Evolutionary conservation across 202 grass and related monocot species (phyloP).

Genomic region (Setaria italica): DNA sequence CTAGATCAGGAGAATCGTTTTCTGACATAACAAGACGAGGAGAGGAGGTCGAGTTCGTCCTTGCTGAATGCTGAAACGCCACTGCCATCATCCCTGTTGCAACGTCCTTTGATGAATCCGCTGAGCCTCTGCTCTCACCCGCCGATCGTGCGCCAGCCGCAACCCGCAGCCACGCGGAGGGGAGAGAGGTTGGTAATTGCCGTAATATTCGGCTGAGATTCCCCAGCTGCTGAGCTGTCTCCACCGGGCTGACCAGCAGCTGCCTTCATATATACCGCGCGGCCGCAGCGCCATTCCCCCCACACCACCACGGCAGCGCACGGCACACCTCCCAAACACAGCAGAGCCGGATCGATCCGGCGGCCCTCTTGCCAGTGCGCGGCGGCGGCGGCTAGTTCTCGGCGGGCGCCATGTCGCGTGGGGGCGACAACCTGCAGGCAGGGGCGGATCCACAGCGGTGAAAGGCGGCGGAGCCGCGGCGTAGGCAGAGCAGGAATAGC

Average conservation of each 20-base stretch:
- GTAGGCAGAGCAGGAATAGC: too few relatives aligned
- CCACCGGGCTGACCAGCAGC: not conserved
- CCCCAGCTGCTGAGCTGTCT: not conserved
- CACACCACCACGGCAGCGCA: not conserved
- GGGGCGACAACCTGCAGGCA: constrained; percentile 26
- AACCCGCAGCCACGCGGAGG: not conserved
- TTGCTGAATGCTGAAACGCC: not conserved
- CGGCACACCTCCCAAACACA: too few relatives aligned
- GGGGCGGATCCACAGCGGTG: too few relatives aligned
- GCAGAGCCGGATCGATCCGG: too few relatives aligned
- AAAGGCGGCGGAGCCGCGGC: too few relatives aligned
- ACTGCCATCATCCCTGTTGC: not conserved
- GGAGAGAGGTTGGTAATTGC: not conserved
- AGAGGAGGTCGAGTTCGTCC: not conserved
- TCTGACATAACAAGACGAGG: not conserved
- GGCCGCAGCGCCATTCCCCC: not conserved
- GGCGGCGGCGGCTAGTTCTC: too few relatives aligned
- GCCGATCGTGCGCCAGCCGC: not conserved
- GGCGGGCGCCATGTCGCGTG: constrained; percentile 19
- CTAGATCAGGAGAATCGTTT: not conserved
- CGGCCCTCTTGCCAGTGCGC: too few relatives aligned
- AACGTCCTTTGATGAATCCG: not conserved
- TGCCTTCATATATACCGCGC: not conserved
- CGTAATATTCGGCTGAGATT: not conserved
- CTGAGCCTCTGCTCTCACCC: too few relatives aligned